These are phyloP conservation scores for Mikania micrantha DNA, from an alignment of 129 eudicot genomes.

Conservation along the genomic window DNA sequence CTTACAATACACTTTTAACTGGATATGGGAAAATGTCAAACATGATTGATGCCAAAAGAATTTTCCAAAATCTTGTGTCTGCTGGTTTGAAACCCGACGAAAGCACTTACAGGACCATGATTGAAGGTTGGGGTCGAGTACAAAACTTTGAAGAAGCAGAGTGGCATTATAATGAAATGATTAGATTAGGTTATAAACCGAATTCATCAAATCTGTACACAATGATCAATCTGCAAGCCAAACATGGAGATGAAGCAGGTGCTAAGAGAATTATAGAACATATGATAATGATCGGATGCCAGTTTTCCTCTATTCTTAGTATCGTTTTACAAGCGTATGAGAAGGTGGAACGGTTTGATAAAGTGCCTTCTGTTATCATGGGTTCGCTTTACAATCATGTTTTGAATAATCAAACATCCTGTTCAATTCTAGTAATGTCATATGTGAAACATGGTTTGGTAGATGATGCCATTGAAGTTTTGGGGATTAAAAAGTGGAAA, in stretches of 20 bases:
- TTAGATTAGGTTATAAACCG: slow-evolving; percentile 45
- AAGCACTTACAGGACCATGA: slow-evolving; percentile 78
- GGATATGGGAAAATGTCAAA: slow-evolving; percentile 83
- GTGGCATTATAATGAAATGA: slow-evolving; percentile 52
- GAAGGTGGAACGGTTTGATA: slow-evolving; percentile 51
- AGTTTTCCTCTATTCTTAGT: slow-evolving; percentile 65
- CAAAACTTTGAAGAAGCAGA: slow-evolving; percentile 53
- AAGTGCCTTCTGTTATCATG: slow-evolving; percentile 47
- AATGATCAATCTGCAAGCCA: slow-evolving; percentile 76
- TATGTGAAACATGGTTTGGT: slow-evolving; percentile 69
- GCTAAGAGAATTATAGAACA: slow-evolving; percentile 48
- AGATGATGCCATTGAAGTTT: slow-evolving; percentile 53
- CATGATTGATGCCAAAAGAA: slow-evolving; percentile 58
- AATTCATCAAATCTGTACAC: slow-evolving; percentile 76
- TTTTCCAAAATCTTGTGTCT: slow-evolving; percentile 38
- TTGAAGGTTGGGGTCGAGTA: slow-evolving; percentile 92
- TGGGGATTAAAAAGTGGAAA: slow-evolving; percentile 60
- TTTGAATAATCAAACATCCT: slow-evolving; percentile 61
- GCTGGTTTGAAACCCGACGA: slow-evolving; percentile 76
- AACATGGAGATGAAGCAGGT: slow-evolving; percentile 58
- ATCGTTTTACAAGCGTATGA: slow-evolving; percentile 72
- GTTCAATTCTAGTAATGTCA: slow-evolving; percentile 73
- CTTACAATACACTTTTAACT: slow-evolving; percentile 78
- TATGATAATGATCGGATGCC: slow-evolving; percentile 72
- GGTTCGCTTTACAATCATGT: slow-evolving; percentile 62